A percentile compares a stretch with the other conserved stretches of the same genome.
Evolutionary conservation across 108 stramenopile species (phyloP).

Genomic region (Discostella stelligeroides): DNA sequence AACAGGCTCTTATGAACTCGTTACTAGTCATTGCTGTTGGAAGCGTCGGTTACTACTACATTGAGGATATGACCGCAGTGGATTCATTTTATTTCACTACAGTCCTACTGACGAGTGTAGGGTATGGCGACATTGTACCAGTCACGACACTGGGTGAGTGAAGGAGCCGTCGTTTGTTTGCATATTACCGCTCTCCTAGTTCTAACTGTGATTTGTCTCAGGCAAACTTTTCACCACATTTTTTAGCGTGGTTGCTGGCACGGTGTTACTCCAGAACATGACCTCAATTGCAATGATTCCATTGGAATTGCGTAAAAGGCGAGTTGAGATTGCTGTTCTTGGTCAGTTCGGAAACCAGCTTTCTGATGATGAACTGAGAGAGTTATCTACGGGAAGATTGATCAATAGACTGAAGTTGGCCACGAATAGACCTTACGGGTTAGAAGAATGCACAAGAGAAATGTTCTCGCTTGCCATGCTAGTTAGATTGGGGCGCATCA

Average conservation of each 20-base stretch:
- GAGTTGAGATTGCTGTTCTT: constrained; percentile 84
- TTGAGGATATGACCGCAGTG: constrained; percentile 66
- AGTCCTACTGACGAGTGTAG: constrained; percentile 74
- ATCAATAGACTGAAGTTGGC: constrained; percentile 77
- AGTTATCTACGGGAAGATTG: constrained; percentile 86
- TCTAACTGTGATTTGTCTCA: constrained; percentile 7
- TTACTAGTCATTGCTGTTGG: constrained; percentile 79
- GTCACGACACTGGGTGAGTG: constrained; percentile 66
- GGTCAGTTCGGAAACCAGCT: constrained; percentile 79
- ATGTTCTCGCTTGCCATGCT: constrained; percentile 93
- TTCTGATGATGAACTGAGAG: constrained; percentile 80
- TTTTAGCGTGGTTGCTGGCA: constrained; percentile 72
- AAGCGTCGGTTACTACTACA: constrained; percentile 81
- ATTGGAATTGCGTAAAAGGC: constrained; percentile 77
- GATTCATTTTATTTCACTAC: constrained; percentile 75
- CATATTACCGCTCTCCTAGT: background rate
- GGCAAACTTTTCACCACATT: constrained; percentile 46
- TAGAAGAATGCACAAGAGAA: constrained; percentile 88
- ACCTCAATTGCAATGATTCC: constrained; percentile 91
- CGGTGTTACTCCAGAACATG: constrained; percentile 87
- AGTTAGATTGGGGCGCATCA: constrained; percentile 85
- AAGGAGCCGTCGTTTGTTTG: background rate
- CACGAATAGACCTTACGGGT: constrained; percentile 63
- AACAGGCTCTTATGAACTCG: constrained; percentile 80
- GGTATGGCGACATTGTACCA: constrained; percentile 87